Evolutionary conservation across 768 basidiomycete genomes (phyloP), one percentile per base, ranked within the genome.

Genomic region (Naganishia randhawae): DNA sequence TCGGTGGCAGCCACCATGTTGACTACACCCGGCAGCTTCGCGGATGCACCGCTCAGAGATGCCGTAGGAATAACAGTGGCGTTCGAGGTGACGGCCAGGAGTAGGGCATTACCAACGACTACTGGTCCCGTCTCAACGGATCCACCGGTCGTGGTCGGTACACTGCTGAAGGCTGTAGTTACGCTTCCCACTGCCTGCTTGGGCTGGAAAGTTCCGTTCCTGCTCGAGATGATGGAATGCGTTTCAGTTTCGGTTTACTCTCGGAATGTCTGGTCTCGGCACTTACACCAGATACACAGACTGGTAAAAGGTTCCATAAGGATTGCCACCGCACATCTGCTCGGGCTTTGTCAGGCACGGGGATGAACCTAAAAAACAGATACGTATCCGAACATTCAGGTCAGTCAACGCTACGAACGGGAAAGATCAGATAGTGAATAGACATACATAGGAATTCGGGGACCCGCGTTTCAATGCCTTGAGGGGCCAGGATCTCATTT

Each of bases 221-320:
- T 61, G 14, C 25, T n/a, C 25, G 11, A 61, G 29, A 14, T 13
- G 14, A 27, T 22, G 1, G 25, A n/a, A 48, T 11, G 45, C n/a
- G 25, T 4, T 22, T 48, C 45, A 48, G 22, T 39, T 29, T 37
- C 57, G 1, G 39, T 22, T 5, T 5, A 39, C 27, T 42, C 37
- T 7, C 22, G 39, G 10, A 29, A 25, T n/a, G 11, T 19, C 17
- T 19, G 10, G 19, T 41, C 19, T 13, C 3, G n/a, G 3, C 25
- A 67, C 66, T 45, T 33, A 67, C 66, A 67, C 54, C 1, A 67
- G 32, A 42, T 57, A 67, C 7, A 67, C 66, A 13, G 53, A 48
- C 32, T 67, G 50, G 29, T 55, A 67, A 22, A 57, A 55, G 13
- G 27, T 48, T n/a, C 54, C 54, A 35, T 67, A 37, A 8, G 35